A percentile compares a stretch with the other conserved stretches of the same genome.
These are phyloP conservation scores for Pezicula neosporulosa DNA, from an alignment of 2,329 filamentous ascomycete genomes.

Conservation along the genomic window DNA sequence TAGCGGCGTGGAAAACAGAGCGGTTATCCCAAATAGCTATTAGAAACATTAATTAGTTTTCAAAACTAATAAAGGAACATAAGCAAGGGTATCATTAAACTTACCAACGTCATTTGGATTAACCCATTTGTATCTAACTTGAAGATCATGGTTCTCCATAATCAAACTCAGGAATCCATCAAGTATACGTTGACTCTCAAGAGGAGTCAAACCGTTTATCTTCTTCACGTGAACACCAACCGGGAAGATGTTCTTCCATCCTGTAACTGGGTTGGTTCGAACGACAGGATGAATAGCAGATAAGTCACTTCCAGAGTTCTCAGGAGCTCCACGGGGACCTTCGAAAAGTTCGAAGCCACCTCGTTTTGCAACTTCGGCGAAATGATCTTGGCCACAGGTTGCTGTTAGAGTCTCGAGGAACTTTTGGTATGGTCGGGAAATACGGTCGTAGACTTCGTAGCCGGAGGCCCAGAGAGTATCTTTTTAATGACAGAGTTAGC, in stretches of 20 bases:
- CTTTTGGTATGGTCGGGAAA: constrained; percentile 50
- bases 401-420: constrained; percentile 59
- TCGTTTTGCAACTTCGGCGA: constrained; percentile 42
- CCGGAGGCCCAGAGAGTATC: constrained; percentile 64
- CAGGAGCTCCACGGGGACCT: constrained; percentile 43
- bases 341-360: constrained; percentile 43
- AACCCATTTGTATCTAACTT: constrained; percentile 39
- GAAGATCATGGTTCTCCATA: constrained; percentile 52
- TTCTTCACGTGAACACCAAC: constrained; percentile 46
- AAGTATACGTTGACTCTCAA: constrained; percentile 45
- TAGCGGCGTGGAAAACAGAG: constrained; percentile 49
- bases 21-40: constrained; percentile 55
- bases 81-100: background rate
- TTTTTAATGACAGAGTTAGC: no score
- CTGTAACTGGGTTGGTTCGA: constrained; percentile 53
- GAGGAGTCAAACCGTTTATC: constrained; percentile 47
- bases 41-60: background rate
- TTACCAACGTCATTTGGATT: constrained; percentile 27
- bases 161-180: constrained; percentile 49
- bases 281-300: constrained; percentile 50
- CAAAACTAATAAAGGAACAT: background rate
- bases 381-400: constrained; percentile 46
- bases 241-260: constrained; percentile 53
- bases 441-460: constrained; percentile 63
- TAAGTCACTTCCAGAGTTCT: constrained; percentile 44